Evolutionary conservation across 805 yeast genomes (phyloP).

Genomic region (Yarrowia keelungensis): DNA sequence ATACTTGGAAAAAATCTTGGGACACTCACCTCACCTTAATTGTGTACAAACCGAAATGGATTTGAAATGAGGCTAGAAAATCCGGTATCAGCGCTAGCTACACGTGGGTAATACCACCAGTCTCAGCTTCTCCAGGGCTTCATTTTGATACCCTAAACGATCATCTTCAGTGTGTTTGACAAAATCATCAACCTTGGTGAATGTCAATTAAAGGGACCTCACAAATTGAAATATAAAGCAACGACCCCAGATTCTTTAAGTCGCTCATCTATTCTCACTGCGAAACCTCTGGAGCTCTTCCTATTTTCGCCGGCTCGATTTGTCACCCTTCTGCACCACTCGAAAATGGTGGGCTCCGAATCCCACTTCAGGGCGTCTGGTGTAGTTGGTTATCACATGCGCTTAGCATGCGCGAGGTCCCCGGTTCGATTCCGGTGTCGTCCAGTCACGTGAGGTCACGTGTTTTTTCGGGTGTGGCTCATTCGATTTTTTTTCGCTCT

Average conservation of each 20-base stretch:
- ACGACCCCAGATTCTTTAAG: neutral
- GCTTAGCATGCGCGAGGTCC: conserved; percentile 34
- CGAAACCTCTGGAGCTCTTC: neutral
- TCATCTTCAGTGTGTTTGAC: no score
- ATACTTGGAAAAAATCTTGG: no score
- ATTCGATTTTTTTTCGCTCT: neutral
- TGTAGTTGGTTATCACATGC: conserved; percentile 28
- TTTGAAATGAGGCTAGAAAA: no score
- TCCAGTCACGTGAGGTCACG: conserved; percentile 14
- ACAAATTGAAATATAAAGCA: no score
- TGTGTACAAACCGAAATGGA: no score
- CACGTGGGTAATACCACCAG: no score
- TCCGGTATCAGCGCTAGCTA: no score
- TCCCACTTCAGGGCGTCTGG: conserved; percentile 19
- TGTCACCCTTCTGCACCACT: neutral
- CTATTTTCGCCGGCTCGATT: neutral
- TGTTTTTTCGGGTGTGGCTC: neutral
- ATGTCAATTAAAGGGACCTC: no score
- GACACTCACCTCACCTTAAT: no score
- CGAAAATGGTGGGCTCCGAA: neutral
- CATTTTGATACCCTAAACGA: no score
- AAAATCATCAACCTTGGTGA: no score
- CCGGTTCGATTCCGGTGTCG: conserved; percentile 36
- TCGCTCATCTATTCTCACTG: neutral
- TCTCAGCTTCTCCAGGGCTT: no score